These are phyloP conservation scores for Acacia confusa DNA, from an alignment of 306 rosid genomes.

Conservation along the genomic window DNA sequence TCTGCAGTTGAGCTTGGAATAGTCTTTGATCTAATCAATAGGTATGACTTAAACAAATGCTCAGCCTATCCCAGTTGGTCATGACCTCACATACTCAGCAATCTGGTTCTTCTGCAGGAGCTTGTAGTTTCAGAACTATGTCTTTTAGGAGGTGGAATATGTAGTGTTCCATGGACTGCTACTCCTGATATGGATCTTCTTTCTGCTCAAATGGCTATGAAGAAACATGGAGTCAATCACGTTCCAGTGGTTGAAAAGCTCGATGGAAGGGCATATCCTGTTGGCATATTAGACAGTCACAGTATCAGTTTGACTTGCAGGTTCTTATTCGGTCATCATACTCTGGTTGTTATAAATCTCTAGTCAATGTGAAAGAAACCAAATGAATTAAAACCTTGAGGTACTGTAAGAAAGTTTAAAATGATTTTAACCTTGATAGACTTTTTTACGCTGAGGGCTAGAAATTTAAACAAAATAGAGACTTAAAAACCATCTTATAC, in stretches of 20 bases:
- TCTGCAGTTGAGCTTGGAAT: slow-evolving; percentile 9
- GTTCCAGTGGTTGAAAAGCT: slow-evolving; percentile 66
- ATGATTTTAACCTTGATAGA: not conserved
- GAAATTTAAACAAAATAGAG: not conserved
- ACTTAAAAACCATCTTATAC: not conserved
- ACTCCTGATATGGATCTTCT: slow-evolving; percentile 79
- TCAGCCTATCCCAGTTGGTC: slow-evolving; percentile 20
- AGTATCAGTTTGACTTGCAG: slow-evolving; percentile 84
- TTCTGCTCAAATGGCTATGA: slow-evolving; percentile 72
- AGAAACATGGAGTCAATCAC: slow-evolving; percentile 54
- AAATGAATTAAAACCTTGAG: not conserved
- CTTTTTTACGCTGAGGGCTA: not conserved
- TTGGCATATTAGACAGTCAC: slow-evolving; percentile 77
- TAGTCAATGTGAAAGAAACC: not conserved
- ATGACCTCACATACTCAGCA: slow-evolving; percentile 24
- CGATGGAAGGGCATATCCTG: slow-evolving; percentile 53
- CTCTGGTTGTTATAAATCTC: not conserved
- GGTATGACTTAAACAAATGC: slow-evolving; percentile 27
- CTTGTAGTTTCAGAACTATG: slow-evolving; percentile 78
- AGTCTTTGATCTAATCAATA: slow-evolving; percentile 19
- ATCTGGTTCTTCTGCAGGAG: slow-evolving; percentile 53
- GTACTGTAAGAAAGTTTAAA: not conserved
- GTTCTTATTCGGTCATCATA: slow-evolving; percentile 37
- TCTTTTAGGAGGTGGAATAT: slow-evolving; percentile 52
- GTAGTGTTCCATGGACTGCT: slow-evolving; percentile 72